Evolutionary conservation across 2,329 filamentous ascomycete genomes (phyloP).

Genomic region (Botrytis fabae): DNA sequence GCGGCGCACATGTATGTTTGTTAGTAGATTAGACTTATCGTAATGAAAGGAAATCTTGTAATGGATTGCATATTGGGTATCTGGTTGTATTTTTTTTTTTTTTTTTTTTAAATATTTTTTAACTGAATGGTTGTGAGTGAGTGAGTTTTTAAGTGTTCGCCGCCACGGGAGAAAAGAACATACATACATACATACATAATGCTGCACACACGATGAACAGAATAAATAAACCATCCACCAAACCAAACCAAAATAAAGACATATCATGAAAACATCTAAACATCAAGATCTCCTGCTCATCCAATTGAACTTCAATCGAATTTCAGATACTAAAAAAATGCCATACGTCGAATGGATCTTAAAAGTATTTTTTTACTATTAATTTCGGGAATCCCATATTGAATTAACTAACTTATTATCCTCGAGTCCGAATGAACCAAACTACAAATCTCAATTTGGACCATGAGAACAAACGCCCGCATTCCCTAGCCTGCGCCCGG

Average conservation of each 20-base stretch:
- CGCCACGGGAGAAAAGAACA: not conserved
- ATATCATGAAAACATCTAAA: not conserved
- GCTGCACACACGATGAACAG: not conserved
- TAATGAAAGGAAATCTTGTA: conserved; percentile 17
- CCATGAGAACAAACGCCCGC: not conserved
- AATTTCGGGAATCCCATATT: accelerated
- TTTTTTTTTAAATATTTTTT: too few relatives aligned
- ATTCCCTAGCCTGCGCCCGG: not conserved
- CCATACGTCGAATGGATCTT: not conserved
- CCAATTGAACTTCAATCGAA: not conserved
- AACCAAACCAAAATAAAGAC: not conserved
- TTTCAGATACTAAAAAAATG: not conserved
- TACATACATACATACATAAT: not conserved
- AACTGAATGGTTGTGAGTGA: not conserved
- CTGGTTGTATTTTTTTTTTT: not conserved
- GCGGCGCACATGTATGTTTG: conserved; percentile 8
- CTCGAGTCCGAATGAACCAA: not conserved
- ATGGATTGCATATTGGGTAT: not conserved
- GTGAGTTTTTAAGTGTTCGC: not conserved
- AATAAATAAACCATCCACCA: not conserved
- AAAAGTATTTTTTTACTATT: not conserved
- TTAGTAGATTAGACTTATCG: conserved; percentile 1
- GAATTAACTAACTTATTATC: not conserved
- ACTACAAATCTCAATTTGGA: not conserved
- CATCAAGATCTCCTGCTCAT: not conserved